Base-by-base conservation (phyloP, 805 yeast species). In the Candida hungchunana region DNA sequence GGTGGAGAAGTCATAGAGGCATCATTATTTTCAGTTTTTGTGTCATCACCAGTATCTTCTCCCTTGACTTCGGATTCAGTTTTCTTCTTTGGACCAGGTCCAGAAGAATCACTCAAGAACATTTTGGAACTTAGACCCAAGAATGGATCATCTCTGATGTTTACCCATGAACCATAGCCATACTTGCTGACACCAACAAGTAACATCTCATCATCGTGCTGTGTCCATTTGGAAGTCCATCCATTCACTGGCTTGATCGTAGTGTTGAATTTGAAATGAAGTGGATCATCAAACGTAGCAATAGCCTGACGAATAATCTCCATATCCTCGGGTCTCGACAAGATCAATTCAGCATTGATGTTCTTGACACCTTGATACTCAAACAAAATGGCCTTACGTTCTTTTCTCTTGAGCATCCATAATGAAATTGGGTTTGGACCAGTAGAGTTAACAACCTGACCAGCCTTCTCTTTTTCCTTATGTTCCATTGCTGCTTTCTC, bases 111-210 rank as follows among this genome's bases (percentile, higher is more conserved):
- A 38, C 69, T 75, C 49, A 93, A 67, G 52, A 77, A 93, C 47
- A 93, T 64, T 65, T 87, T 93, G 48, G 87, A 86, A 43, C 86
- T 83, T 42, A 93, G 67, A 9, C 88, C 89, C 40, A 93, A 69
- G 34, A 86, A 72, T 2, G 98, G 97, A 62, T 93, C 98, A 62
- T 93, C 99, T 55, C 98, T 71, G 30, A 93, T 89, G 53, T 84
- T 89, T 3, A 73, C 58, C 98, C 98, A 93, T 1, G 96, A 80
- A 13, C 97, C 97, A 59, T 87, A 89, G 0, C 99, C 99, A 60
- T 89, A 89, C 61, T 86, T 88, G 53, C 75, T 73, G 16, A 90
- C 83, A 45, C 99, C 99, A 23, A 84, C 75, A 42, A 93, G 59
- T 36, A 93, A 68, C 77, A 79, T 83, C 34, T 88, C 83, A 58